Conservation (phyloP, 2,329 filamentous ascomycete genomes). For the Pyricularia grisea region DNA sequence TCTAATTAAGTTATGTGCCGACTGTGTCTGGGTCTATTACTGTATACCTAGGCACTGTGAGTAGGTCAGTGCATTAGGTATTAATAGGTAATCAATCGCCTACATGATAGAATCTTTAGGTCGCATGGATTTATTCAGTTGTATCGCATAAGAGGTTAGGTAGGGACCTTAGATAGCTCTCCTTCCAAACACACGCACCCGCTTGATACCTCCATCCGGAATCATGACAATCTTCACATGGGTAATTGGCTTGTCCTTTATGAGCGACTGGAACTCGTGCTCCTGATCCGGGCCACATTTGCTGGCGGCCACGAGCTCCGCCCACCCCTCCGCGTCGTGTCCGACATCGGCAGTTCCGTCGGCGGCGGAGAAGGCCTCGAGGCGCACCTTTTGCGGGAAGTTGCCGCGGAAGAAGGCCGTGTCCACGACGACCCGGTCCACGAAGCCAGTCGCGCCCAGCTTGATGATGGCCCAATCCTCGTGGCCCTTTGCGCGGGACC, state of each 20-base stretch:
- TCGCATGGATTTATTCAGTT: not conserved
- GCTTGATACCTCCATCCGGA: conserved; percentile 87
- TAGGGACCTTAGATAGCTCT: conserved; percentile 24
- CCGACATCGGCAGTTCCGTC: conserved; percentile 37
- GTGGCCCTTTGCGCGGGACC: conserved; percentile 62
- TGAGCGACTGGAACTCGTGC: conserved; percentile 51
- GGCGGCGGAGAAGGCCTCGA: conserved; percentile 52
- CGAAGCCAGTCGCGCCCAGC: conserved; percentile 55
- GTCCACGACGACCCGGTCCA: conserved; percentile 63
- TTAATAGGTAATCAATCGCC: too few species aligned
- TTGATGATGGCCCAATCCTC: conserved; percentile 74
- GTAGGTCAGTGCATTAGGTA: too few species aligned
- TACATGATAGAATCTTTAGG: not conserved
- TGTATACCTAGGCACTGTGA: not conserved
- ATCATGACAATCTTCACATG: conserved; percentile 90
- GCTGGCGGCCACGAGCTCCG: conserved; percentile 54
- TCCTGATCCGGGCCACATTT: conserved; percentile 66
- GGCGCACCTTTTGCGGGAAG: conserved; percentile 66
- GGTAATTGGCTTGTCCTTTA: conserved; percentile 54
- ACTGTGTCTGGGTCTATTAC: too few species aligned
- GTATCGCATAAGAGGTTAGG: not conserved
- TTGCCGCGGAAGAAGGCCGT: conserved; percentile 80
- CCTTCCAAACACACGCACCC: conserved; percentile 67
- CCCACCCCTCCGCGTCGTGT: conserved; percentile 52
- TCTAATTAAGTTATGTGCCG: too few species aligned